Percentiles rank a stretch among this genome's conserved stretches.
Evolutionary conservation across 2,329 filamentous ascomycete genomes (phyloP).

Genomic region (Claviceps africana): DNA sequence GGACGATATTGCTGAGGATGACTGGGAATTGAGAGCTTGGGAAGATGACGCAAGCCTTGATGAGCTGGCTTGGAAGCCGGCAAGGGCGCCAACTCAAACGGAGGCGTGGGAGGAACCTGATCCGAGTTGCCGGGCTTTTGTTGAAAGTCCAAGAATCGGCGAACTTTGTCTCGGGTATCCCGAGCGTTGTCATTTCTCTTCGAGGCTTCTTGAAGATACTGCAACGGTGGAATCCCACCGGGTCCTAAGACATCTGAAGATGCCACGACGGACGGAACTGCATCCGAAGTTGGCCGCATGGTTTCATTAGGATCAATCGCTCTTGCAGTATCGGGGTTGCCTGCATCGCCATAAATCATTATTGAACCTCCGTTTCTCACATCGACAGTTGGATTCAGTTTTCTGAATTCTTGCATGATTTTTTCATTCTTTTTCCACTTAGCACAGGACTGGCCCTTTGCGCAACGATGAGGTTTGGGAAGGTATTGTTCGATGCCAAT

Average conservation of each 20-base stretch:
- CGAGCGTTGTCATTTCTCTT: slow-evolving; percentile 55
- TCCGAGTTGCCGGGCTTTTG: slow-evolving; percentile 33
- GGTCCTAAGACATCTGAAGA: slow-evolving; percentile 84
- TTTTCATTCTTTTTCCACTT: slow-evolving; percentile 73
- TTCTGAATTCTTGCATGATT: slow-evolving; percentile 59
- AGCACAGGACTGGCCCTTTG: slow-evolving; percentile 72
- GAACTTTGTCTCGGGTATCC: slow-evolving; percentile 85
- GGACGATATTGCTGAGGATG: slow-evolving; percentile 17
- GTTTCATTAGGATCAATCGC: slow-evolving; percentile 41
- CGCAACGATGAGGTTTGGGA: slow-evolving; percentile 71
- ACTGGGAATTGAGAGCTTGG: slow-evolving; percentile 47
- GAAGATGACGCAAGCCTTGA: slow-evolving; percentile 42
- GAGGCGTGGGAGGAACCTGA: slow-evolving; percentile 55
- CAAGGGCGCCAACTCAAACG: slow-evolving; percentile 49
- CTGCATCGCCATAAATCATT: slow-evolving; percentile 64
- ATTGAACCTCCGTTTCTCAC: slow-evolving; percentile 47
- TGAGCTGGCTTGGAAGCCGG: slow-evolving; percentile 34
- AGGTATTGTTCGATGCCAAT: slow-evolving; percentile 83
- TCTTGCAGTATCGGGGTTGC: slow-evolving; percentile 54
- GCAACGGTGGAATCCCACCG: slow-evolving; percentile 45
- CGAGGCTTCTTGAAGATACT: slow-evolving; percentile 58
- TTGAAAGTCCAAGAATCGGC: slow-evolving; percentile 82
- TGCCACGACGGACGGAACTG: slow-evolving; percentile 69
- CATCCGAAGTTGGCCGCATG: slow-evolving; percentile 57
- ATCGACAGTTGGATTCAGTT: slow-evolving; percentile 55